Evolutionary conservation across 2,329 filamentous ascomycete genomes (phyloP), one percentile per base, ranked within the genome.

Genomic region (Claviceps citrina): DNA sequence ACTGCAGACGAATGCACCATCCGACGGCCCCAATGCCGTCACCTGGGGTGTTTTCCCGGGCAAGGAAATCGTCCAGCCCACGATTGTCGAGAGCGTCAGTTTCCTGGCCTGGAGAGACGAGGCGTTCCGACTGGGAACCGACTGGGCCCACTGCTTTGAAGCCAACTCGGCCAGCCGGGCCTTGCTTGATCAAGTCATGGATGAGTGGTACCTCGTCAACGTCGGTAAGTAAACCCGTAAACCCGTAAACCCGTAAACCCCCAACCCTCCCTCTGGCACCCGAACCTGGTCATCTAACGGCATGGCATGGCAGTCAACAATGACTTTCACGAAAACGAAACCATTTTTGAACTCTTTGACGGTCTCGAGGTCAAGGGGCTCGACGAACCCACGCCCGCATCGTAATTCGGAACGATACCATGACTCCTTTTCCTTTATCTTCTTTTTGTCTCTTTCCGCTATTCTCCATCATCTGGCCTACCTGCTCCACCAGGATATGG

Each of bases 71-170:
- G 87, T 98, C n/a, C 91, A 98, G 61, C 91, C 91, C 12, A 98
- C 91, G n/a, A 95, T 98, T 52, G 91, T 98, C 39, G 91, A 98
- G 65, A 93, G 84, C 15, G 81, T 98, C 58, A 93, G 84, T 58
- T 98, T 98, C 72, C 68, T 98, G 40, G 91, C 91, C 2, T 98
- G 91, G 91, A 93, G 93, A 63, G 91, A 98, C 51, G 91, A 98
- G 62, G 93, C 93, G 13, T 98, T 86, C 68, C 77, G 84, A 45
- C 72, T 98, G 8, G 91, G 91, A 40, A 73, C 81, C 43, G 87
- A 98, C 55, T 98, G 91, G 91, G 84, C 84, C 18, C 84, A 84
- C 53, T 98, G 91, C 58, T 85, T 93, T 55, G 76, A 86, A 28
- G 69, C 79, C 44, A 68, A 68, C 43, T 86, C 78, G 46, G 77